phyloP scores from a whole-genome alignment of 768 basidiomycete genomes.

The Psilocybe cubensis region DNA sequence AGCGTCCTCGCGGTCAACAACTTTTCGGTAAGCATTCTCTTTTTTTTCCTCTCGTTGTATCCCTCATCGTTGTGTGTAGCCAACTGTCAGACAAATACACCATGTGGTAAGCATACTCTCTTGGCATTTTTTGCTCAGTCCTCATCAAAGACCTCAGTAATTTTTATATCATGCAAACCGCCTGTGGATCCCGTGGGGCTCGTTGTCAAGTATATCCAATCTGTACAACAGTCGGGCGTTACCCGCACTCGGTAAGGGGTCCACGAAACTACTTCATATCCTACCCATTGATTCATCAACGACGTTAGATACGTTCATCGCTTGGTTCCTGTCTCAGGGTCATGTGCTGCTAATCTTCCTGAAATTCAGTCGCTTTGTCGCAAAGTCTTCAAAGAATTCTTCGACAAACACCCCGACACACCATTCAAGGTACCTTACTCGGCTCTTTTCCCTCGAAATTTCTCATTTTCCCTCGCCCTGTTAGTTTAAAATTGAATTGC shows the following conservation, averaged over 20 bases:
- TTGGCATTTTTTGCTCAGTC: neutral
- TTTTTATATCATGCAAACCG: conserved; percentile 80
- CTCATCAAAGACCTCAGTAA: conserved; percentile 45
- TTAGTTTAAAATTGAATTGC: conserved; percentile 83
- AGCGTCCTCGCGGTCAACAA: conserved; percentile 57
- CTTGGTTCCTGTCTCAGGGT: conserved; percentile 68
- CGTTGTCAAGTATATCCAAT: conserved; percentile 63
- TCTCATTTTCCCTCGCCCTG: neutral
- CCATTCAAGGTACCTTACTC: conserved; percentile 46
- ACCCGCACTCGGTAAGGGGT: conserved; percentile 63
- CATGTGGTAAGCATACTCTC: conserved; percentile 58
- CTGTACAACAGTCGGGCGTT: conserved; percentile 62
- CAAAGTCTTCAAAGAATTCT: conserved; percentile 55
- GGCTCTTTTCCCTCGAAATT: neutral
- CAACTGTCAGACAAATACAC: conserved; percentile 79
- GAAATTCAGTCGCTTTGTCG: conserved; percentile 71
- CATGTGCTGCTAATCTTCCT: conserved; percentile 67
- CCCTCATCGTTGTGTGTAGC: conserved; percentile 39
- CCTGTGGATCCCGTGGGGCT: conserved; percentile 80
- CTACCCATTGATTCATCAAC: neutral
- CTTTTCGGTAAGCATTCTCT: conserved; percentile 57
- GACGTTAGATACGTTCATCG: conserved; percentile 65
- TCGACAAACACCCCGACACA: conserved; percentile 45
- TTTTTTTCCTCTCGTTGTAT: neutral
- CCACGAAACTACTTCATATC: neutral